Percentiles rank a stretch among this genome's conserved stretches.
These are phyloP conservation scores for Colletotrichum sp. DNA, from an alignment of 2,329 filamentous ascomycete genomes.

Conservation along the genomic window DNA sequence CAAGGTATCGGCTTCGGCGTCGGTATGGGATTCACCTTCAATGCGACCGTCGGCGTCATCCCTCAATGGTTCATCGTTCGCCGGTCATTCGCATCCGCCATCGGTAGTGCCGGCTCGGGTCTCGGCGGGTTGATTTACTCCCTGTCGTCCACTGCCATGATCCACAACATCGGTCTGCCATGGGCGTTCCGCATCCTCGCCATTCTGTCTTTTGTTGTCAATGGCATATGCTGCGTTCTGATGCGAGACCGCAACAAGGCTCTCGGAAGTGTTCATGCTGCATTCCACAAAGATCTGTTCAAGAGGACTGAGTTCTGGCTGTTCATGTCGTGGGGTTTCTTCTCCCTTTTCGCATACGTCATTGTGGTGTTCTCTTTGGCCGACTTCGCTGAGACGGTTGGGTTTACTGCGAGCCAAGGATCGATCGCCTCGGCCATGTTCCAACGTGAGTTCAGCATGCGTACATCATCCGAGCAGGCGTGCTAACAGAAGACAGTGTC, in stretches of 20 bases:
- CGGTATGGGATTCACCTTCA: conserved; percentile 80
- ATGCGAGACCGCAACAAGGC: conserved; percentile 75
- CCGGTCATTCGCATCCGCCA: conserved; percentile 72
- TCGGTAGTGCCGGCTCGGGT: conserved; percentile 72
- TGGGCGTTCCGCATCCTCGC: conserved; percentile 74
- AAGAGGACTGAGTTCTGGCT: conserved; percentile 67
- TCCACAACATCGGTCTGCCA: conserved; percentile 63
- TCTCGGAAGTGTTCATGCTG: conserved; percentile 69
- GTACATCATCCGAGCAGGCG: too few species aligned
- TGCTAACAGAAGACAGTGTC: too few species aligned
- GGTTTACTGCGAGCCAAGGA: conserved; percentile 70
- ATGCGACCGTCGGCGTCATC: conserved; percentile 69
- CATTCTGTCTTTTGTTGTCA: conserved; percentile 68
- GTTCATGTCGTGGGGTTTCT: conserved; percentile 70
- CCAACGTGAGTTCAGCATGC: conserved; percentile 57
- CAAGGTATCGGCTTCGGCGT: conserved; percentile 81
- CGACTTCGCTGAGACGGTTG: conserved; percentile 73
- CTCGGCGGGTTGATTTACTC: conserved; percentile 77
- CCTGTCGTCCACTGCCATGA: conserved; percentile 72
- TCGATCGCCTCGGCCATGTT: conserved; percentile 76
- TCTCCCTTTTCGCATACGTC: conserved; percentile 76
- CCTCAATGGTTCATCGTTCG: conserved; percentile 77
- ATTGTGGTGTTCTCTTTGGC: conserved; percentile 80
- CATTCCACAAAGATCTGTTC: conserved; percentile 71
- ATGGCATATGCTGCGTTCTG: conserved; percentile 66